Conservation (phyloP, 164 flowering plant species). For the Paratinospora sagittata region DNA sequence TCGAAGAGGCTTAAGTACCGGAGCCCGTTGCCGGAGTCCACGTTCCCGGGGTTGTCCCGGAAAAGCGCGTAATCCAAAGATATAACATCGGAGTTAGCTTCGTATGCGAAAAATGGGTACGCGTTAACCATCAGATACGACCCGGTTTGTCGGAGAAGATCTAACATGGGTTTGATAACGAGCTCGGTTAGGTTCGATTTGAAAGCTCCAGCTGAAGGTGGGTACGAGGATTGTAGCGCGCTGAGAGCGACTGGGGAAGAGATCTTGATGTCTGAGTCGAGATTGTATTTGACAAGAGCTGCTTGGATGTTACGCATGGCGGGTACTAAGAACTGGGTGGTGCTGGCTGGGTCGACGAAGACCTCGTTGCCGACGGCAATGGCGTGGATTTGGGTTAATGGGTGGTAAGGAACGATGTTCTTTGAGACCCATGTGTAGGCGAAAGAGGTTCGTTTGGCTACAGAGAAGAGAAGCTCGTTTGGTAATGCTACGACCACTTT, state of each 20-base stretch:
- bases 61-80: constrained; percentile 81
- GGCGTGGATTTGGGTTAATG: constrained; percentile 60
- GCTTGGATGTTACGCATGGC: constrained; percentile 72
- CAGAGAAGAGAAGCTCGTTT: constrained; percentile 64
- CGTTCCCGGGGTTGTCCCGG: constrained; percentile 44
- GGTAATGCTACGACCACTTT: constrained; percentile 68
- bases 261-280: constrained; percentile 44
- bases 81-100: constrained; percentile 48
- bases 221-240: constrained; percentile 65
- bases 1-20: constrained; percentile 61
- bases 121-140: constrained; percentile 78
- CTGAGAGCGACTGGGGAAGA: constrained; percentile 79
- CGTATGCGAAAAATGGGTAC: constrained; percentile 91
- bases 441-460: constrained; percentile 45
- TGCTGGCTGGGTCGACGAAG: constrained; percentile 63
- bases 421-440: constrained; percentile 59
- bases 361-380: constrained; percentile 92
- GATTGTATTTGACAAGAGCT: constrained; percentile 38
- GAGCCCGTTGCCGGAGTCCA: constrained; percentile 64
- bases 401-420: constrained; percentile 53
- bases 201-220: constrained; percentile 76
- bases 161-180: constrained; percentile 70
- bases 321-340: constrained; percentile 52
- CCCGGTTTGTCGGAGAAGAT: constrained; percentile 47
- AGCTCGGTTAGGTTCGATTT: constrained; percentile 44